Evolutionary conservation across 2,329 filamentous ascomycete species (phyloP), one percentile per base, ranked within the genome.

Genomic region (Aspergillus pseudonomiae): DNA sequence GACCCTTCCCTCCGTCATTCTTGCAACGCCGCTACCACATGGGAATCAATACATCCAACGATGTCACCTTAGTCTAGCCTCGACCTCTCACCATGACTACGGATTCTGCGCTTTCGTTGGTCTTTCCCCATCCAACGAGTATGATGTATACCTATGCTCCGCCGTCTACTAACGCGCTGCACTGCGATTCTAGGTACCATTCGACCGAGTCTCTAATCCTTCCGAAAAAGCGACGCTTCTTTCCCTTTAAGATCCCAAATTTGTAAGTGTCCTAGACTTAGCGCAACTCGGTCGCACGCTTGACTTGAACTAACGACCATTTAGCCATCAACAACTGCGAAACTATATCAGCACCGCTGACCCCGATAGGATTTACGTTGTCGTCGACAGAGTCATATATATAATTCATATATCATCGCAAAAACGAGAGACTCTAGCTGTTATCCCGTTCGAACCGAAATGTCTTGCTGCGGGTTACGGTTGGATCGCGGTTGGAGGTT

Each of bases 401-500:
- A 85, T 86, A 41, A 85, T 94, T 62, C 86, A 94, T 72, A 88
- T 90, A 63, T 86, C 80, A 64, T 89, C 86, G 69, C 88, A 83
- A 76, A 91, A 89, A 83, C 89, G 87, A 80, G 91, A 90, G 79
- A 90, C 86, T 65, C 87, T 92, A 76, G 92, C 88, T 59, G 82
- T 88, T 34, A 83, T 94, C 68, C 88, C 84, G 68, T 95, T 89
- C 57, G 84, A 87, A 63, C 86, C 94, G n/a, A 87, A 92, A 79
- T 98, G 94, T 77, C 86, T 97, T 7, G 91, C 92, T n/a, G 91
- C 92, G 9, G 90, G 89, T 59, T 87, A 91, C 71, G 93, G 93
- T 59, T 98, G 92, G 90, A 85, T 98, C 43, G 97, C 92, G 71
- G 92, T 94, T 54, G 95, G 94, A 54, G 94, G 94, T 46, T 84